Evolutionary conservation across 257 asterid species (phyloP).

Genomic region (Penstemon barbatus): DNA sequence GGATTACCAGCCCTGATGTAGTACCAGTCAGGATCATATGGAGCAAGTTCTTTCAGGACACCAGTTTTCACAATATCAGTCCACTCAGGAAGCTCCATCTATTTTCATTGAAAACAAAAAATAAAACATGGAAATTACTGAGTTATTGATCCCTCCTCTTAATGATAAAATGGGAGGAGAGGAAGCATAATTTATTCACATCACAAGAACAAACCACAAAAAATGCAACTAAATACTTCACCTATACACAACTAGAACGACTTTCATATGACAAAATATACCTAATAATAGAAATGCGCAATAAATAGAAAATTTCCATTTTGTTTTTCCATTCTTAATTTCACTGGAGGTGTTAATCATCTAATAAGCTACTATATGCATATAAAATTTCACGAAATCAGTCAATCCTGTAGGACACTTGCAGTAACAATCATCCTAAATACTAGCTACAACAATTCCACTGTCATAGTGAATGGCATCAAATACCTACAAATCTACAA

Average conservation of each 20-base stretch:
- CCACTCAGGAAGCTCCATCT: slow-evolving; percentile 98
- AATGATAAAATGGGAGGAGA: neutral
- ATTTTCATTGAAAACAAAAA: neutral
- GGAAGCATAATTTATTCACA: neutral
- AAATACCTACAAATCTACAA: neutral
- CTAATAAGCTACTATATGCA: too few relatives aligned
- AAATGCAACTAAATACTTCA: too few relatives aligned
- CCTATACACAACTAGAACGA: too few relatives aligned
- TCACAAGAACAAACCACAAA: too few relatives aligned
- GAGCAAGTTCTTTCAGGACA: slow-evolving; percentile 83
- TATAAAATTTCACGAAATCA: too few relatives aligned
- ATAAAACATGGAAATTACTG: neutral
- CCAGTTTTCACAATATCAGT: slow-evolving; percentile 92
- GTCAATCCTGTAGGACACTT: too few relatives aligned
- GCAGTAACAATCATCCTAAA: neutral
- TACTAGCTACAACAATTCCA: neutral
- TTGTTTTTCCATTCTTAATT: neutral
- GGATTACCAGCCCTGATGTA: slow-evolving; percentile 82
- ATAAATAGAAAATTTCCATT: neutral
- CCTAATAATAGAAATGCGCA: neutral
- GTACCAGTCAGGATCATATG: slow-evolving; percentile 96
- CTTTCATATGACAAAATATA: neutral
- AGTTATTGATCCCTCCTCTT: neutral
- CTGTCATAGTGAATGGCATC: neutral
- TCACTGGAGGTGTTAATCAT: too few relatives aligned